Evolutionary conservation across 805 yeast genomes (phyloP), one percentile per base, ranked within the genome.

Genomic region (Debaryomyces tyrocola): DNA sequence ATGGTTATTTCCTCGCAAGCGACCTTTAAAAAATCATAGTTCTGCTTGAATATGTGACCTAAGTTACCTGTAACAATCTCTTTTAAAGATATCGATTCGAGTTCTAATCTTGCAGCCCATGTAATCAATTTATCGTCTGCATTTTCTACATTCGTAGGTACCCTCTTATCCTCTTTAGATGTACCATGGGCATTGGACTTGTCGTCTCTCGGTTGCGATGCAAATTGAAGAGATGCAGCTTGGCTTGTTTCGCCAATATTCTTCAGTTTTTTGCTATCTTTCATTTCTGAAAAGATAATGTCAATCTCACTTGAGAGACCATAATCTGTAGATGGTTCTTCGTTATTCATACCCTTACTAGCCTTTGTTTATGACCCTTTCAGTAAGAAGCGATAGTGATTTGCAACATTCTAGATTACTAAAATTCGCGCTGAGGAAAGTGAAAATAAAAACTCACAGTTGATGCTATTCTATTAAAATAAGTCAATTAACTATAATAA

Each of bases 41-140:
- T 33, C 10, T 46, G 45, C n/a, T 41, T 33, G 20, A 48, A 37
- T 10, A 43, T 31, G 34, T 29, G 38, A n/a, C 33, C 29, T 20
- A 48, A n/a, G 11, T 44, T 49, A 14, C 48, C 42, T 4, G 44
- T 43, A 10, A 59, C 33, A 3, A 47, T 33, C 10, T 57, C 56
- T 40, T 62, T 61, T 29, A 66, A 49, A 8, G 63, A 56, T 11
- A 63, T 45, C 1, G 66, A 58, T 44, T 66, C 70, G 9, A 64
- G 44, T 43, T 66, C 70, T 17, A 67, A 49, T 37, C 59, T 53
- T 2, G 68, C 57, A 4, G 71, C 71, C 69, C 70, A 63, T 11
- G 43, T 46, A 1, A 59, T 45, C 17, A 66, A 41, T 24, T 47
- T 47, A 12, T 49, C 40, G 17, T 39, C 37, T 4, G 31, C 12